phyloP scores from a whole-genome alignment of 1,284 basidiomycete genomes.

The Tylopilus sp. region DNA sequence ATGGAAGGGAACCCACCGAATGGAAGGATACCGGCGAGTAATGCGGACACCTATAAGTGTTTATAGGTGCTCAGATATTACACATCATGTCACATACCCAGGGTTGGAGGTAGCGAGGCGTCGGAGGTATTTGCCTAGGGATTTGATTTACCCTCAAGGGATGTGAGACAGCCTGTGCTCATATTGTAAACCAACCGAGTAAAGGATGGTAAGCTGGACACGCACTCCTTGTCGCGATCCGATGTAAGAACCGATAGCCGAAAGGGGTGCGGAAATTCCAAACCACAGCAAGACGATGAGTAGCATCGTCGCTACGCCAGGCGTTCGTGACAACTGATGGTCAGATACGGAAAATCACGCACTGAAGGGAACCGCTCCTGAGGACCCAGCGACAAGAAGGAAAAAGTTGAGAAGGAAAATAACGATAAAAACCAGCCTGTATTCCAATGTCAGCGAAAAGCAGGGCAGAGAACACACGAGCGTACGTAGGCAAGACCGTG shows the following conservation, averaged over 20 bases:
- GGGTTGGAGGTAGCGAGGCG: slow-evolving; percentile 76
- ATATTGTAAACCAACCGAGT: slow-evolving; percentile 9
- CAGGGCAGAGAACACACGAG: slow-evolving; percentile 5
- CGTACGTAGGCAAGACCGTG: slow-evolving; percentile 80
- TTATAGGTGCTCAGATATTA: slow-evolving; percentile 9
- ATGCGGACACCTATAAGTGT: slow-evolving; percentile 55
- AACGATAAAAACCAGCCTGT: slow-evolving; percentile 71
- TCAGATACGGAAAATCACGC: slow-evolving; percentile 18
- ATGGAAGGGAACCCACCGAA: slow-evolving; percentile 56
- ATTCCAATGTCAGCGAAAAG: slow-evolving; percentile 5
- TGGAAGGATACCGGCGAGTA: slow-evolving; percentile 88
- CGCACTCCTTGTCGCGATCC: slow-evolving; percentile 86
- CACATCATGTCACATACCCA: slow-evolving; percentile 47
- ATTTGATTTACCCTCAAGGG: slow-evolving; percentile 91
- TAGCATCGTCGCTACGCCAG: slow-evolving; percentile 69
- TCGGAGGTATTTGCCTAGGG: slow-evolving; percentile 84
- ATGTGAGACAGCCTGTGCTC: slow-evolving; percentile 57
- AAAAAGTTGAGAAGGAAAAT: slow-evolving; percentile 86
- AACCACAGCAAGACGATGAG: slow-evolving; percentile 93
- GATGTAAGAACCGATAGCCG: slow-evolving; percentile 68
- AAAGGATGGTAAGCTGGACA: slow-evolving; percentile 3
- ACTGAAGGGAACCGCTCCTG: slow-evolving; percentile 95
- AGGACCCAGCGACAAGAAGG: slow-evolving; percentile 80
- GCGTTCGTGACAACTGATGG: background rate
- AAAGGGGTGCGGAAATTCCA: slow-evolving; percentile 85